phyloP scores from a whole-genome alignment of 2,329 filamentous ascomycete species.

The Epichloe hybrida region DNA sequence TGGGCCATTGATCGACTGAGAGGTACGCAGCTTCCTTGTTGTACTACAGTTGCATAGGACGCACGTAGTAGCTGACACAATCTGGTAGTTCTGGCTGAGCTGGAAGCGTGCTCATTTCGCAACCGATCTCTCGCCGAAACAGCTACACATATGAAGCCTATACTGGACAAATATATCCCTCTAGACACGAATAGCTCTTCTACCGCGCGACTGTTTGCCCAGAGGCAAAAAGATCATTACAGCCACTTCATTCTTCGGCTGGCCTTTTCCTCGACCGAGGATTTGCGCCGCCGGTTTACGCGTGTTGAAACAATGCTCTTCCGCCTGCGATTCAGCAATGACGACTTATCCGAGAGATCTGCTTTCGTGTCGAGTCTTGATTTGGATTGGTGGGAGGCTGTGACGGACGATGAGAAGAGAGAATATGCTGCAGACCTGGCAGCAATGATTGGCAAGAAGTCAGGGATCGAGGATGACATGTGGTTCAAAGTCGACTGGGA shows the following conservation, averaged over 20 bases:
- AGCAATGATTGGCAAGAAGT: conserved; percentile 29
- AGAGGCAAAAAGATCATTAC: conserved; percentile 92
- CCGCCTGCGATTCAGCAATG: conserved; percentile 63
- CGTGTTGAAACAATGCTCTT: conserved; percentile 86
- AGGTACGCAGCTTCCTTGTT: conserved; percentile 32
- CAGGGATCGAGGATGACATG: conserved; percentile 54
- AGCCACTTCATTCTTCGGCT: conserved; percentile 93
- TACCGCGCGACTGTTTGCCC: conserved; percentile 44
- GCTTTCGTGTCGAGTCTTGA: conserved; percentile 65
- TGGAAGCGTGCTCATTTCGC: conserved; percentile 91
- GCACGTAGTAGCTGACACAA: neutral
- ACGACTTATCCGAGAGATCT: conserved; percentile 58
- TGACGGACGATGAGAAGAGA: conserved; percentile 65
- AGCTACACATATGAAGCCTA: conserved; percentile 65
- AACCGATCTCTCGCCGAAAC: conserved; percentile 80
- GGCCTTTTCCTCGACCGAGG: conserved; percentile 83
- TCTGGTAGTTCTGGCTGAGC: conserved; percentile 60
- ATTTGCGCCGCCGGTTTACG: conserved; percentile 73
- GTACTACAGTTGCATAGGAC: too few relatives aligned
- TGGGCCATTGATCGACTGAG: conserved; percentile 91
- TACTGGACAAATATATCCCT: conserved; percentile 77
- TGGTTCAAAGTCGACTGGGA: conserved; percentile 99
- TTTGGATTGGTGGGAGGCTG: conserved; percentile 82
- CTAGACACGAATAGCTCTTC: conserved; percentile 62
- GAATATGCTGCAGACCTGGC: conserved; percentile 48